Conservation (phyloP, 2,329 filamentous ascomycete genomes). For the Beauveria asiatica region DNA sequence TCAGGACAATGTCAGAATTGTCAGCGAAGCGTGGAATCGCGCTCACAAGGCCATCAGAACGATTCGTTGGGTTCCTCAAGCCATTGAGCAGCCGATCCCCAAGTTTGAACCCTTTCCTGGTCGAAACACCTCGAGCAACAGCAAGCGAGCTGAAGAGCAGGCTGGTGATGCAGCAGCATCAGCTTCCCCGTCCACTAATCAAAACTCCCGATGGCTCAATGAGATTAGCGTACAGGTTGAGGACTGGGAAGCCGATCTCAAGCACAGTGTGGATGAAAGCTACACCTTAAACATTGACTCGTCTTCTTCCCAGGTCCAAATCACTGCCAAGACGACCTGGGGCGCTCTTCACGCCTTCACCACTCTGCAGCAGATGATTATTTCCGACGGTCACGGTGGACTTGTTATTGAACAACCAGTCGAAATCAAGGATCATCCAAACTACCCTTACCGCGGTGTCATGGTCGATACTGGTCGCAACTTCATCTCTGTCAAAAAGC, state of each 20-base stretch:
- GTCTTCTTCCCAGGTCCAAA: slow-evolving; percentile 31
- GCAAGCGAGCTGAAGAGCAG: slow-evolving; percentile 18
- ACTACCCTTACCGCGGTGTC: slow-evolving; percentile 45
- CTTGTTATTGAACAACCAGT: slow-evolving; percentile 46
- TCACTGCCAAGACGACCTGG: slow-evolving; percentile 42
- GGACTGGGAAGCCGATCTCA: slow-evolving; percentile 36
- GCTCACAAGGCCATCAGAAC: slow-evolving; percentile 36
- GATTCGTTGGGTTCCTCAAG: slow-evolving; percentile 46
- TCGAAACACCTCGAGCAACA: slow-evolving; percentile 19
- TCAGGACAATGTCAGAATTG: slow-evolving; percentile 19
- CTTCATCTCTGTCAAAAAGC: slow-evolving; percentile 41
- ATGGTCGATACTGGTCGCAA: slow-evolving; percentile 49
- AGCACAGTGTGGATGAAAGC: slow-evolving; percentile 50
- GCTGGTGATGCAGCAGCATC: not conserved
- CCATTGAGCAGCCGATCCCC: slow-evolving; percentile 41
- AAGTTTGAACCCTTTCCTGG: slow-evolving; percentile 44
- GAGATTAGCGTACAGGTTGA: slow-evolving; percentile 36
- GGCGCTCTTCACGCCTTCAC: slow-evolving; percentile 48
- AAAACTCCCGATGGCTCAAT: slow-evolving; percentile 22
- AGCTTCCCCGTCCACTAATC: not conserved
- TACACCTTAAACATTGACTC: slow-evolving; percentile 38
- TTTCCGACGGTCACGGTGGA: slow-evolving; percentile 34
- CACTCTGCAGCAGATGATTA: slow-evolving; percentile 48
- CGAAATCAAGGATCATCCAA: slow-evolving; percentile 38
- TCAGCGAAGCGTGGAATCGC: slow-evolving; percentile 41